Conservation (phyloP, 441 rosid species). For the Aleurites moluccanus region DNA sequence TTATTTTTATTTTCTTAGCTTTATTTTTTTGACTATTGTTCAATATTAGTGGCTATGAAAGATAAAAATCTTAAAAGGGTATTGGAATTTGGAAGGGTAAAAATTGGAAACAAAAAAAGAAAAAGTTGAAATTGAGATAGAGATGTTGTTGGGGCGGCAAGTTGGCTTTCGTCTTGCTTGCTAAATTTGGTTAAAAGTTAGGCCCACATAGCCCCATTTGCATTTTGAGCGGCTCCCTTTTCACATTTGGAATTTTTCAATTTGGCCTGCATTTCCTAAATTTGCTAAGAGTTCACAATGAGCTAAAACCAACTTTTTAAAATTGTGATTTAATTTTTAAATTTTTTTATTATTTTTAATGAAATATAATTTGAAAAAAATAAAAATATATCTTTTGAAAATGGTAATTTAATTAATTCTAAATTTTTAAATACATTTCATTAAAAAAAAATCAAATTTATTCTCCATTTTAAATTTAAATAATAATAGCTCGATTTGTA, state of each 20-base stretch:
- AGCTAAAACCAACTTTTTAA: too few species aligned
- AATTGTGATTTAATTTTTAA: too few species aligned
- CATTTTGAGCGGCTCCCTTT: constrained; percentile 8
- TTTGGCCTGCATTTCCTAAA: neutral
- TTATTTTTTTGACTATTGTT: constrained; percentile 13
- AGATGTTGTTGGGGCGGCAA: constrained; percentile 6
- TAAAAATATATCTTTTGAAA: too few species aligned
- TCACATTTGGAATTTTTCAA: neutral
- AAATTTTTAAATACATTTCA: too few species aligned
- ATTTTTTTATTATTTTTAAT: too few species aligned
- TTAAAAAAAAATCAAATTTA: too few species aligned
- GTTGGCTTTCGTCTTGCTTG: constrained; percentile 21
- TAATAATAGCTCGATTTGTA: too few species aligned
- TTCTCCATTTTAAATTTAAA: too few species aligned
- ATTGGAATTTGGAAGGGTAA: neutral
- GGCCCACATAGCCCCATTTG: constrained; percentile 28
- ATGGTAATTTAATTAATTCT: too few species aligned
- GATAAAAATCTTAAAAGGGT: neutral
- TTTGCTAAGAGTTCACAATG: too few species aligned
- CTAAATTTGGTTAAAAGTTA: constrained; percentile 24
- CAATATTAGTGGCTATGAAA: constrained; percentile 15
- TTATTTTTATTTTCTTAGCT: neutral
- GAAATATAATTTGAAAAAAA: too few species aligned
- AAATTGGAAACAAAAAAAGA: neutral
- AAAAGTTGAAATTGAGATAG: constrained; percentile 7